These are phyloP conservation scores for Plantago ovata DNA, from an alignment of 257 asterid species.

Conservation along the genomic window DNA sequence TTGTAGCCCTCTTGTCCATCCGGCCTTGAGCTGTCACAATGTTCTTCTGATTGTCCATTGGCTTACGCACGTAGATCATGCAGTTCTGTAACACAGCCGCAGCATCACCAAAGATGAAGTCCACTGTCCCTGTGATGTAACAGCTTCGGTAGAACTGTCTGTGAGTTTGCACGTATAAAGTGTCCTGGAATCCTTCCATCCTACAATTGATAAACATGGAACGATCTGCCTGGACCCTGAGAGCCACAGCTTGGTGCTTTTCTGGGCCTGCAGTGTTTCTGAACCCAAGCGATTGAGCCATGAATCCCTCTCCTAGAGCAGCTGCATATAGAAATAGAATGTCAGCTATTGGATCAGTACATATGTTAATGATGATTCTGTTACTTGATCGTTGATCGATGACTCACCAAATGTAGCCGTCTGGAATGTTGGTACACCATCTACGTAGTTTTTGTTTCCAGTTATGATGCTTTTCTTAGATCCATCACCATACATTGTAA, in stretches of 20 bases:
- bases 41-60: conserved; percentile 53
- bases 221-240: conserved; percentile 51
- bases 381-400: neutral
- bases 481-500: conserved; percentile 84
- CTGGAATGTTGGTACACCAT: conserved; percentile 68
- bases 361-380: neutral
- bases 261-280: conserved; percentile 74
- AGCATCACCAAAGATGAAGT: conserved; percentile 69
- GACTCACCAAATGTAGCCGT: conserved; percentile 82
- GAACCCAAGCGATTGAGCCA: conserved; percentile 58
- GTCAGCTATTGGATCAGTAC: neutral
- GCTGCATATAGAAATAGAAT: conserved; percentile 28
- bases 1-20: conserved; percentile 21
- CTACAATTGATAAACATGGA: conserved; percentile 52
- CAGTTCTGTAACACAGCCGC: conserved; percentile 61
- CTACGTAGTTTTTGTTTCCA: conserved; percentile 67
- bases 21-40: conserved; percentile 72
- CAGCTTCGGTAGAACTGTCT: conserved; percentile 68
- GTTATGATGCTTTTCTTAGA: conserved; percentile 79
- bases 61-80: conserved; percentile 45
- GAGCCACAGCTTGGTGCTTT: conserved; percentile 68
- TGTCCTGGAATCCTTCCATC: conserved; percentile 61
- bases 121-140: conserved; percentile 52
- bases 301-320: conserved; percentile 57
- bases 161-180: conserved; percentile 49